Evolutionary conservation across 495 filamentous ascomycete genomes (phyloP), one percentile per base, ranked within the genome.

Genomic region (Friedmanniomyces simplex): DNA sequence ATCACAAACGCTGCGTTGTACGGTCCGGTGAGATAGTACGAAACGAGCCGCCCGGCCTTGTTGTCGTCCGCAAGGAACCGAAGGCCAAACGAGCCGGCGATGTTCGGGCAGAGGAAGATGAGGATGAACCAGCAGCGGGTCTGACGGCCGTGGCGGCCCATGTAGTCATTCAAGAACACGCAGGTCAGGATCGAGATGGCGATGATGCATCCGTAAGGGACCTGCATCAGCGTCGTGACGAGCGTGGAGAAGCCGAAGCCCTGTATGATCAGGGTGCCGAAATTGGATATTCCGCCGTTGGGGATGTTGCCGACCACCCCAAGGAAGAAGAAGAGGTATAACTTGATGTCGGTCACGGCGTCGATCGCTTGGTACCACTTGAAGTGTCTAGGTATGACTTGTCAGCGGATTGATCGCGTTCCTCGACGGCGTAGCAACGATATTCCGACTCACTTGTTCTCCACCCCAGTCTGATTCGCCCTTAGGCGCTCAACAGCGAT

Each of bases 1-100:
- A 85, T 65, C 0, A 82, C 80, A 53, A 79, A 82, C 0, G 80
- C 77, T 0, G 80, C 80, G 60, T 80, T 82, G 54, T 83, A 84
- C 0, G 82, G 76, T 0, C 80, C 79, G 0, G 78, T 77, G 13
- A 82, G 61, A 57, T 79, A 77, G 59, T 84, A 84, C 60, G 77
- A 79, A 18, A 81, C 72, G 43, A 82, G 59, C 7, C 79, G 63
- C 1, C 75, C 76, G n/a, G 78, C 69, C 36, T 71, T 63, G 36
- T 76, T 72, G 36, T 77, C 62, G 1, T 60, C 46, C 0, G 72
- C 67, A 8, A 82, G 74, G 57, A 77, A 82, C 21, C 76, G 73
- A 18, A 84, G 70, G 1, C 79, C 77, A 56, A 84, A 81, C 5
- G 79, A 68, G 6, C 76, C 76, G 13, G 73, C 69, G 28, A 82